These are phyloP conservation scores for Pseudonitzschia pungens DNA, from an alignment of 108 stramenopile genomes.

Conservation along the genomic window DNA sequence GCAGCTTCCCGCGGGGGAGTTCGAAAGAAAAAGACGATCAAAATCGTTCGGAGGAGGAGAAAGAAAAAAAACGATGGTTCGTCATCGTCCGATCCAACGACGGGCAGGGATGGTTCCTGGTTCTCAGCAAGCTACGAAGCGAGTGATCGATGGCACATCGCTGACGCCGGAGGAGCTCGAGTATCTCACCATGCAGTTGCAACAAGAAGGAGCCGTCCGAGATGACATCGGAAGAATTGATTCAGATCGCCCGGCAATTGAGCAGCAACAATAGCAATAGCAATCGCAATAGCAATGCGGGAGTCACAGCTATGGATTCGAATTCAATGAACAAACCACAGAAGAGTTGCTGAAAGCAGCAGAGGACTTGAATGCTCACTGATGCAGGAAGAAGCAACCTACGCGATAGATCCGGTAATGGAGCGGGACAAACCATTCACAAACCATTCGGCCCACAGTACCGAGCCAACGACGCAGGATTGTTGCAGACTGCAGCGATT, in stretches of 20 bases:
- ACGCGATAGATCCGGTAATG: no score
- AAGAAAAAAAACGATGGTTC: neutral
- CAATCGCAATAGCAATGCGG: no score
- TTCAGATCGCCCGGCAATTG: neutral
- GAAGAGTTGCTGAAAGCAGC: no score
- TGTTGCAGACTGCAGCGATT: no score
- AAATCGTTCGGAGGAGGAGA: neutral
- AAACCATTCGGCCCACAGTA: no score
- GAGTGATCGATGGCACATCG: slow-evolving; percentile 5
- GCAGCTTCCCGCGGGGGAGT: neutral
- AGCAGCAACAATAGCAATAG: neutral
- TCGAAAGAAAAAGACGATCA: slow-evolving; percentile 6
- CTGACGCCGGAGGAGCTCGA: neutral
- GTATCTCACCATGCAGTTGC: neutral
- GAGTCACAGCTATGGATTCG: no score
- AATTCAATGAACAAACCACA: no score
- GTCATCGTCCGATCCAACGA: neutral
- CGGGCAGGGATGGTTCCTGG: neutral
- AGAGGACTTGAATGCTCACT: no score
- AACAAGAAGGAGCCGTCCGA: neutral
- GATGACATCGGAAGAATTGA: slow-evolving; percentile 4
- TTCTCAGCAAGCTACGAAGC: no score
- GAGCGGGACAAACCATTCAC: no score
- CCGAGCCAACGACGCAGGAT: no score
- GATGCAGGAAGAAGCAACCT: no score